phyloP scores from a whole-genome alignment of 2,329 filamentous ascomycete genomes.

The Colletotrichum australisinense region DNA sequence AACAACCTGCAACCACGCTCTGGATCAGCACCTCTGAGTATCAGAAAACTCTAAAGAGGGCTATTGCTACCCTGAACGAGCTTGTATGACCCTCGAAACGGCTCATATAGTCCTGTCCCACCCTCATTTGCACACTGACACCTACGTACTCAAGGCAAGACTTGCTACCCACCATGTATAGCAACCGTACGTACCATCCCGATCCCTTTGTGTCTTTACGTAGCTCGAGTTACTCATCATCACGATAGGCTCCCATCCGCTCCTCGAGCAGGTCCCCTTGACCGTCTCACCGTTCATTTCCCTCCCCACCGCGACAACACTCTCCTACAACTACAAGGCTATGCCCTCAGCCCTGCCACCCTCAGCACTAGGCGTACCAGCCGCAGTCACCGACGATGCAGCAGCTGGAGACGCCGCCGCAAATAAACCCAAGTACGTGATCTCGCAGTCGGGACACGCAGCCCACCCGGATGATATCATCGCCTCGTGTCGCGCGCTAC shows the following conservation, averaged over 20 bases:
- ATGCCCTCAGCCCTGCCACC: constrained; percentile 88
- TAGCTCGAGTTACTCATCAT: background rate
- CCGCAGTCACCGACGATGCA: constrained; percentile 47
- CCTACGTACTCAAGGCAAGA: background rate
- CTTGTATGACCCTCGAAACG: constrained; percentile 6
- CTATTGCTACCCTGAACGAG: constrained; percentile 5
- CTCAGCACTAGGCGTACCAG: constrained; percentile 68
- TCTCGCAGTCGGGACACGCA: constrained; percentile 81
- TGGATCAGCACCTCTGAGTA: background rate
- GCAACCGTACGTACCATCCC: constrained; percentile 43
- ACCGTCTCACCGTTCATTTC: constrained; percentile 95
- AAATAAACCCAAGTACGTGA: constrained; percentile 75
- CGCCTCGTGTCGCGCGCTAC: constrained; percentile 81
- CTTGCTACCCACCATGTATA: constrained; percentile 38
- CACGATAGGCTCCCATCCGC: constrained; percentile 78
- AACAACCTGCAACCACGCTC: background rate
- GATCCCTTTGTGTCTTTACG: no score
- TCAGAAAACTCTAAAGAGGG: background rate
- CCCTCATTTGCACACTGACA: background rate
- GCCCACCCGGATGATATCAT: constrained; percentile 90
- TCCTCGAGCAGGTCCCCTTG: constrained; percentile 91
- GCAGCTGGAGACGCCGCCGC: constrained; percentile 40
- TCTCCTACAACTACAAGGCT: constrained; percentile 94
- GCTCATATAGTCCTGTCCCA: background rate
- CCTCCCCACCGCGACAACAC: constrained; percentile 87